Percentiles rank a stretch among this genome's conserved stretches.
Evolutionary conservation across 176 grass and related monocot genomes (phyloP).

Genomic region (Aegilops sharonensis): DNA sequence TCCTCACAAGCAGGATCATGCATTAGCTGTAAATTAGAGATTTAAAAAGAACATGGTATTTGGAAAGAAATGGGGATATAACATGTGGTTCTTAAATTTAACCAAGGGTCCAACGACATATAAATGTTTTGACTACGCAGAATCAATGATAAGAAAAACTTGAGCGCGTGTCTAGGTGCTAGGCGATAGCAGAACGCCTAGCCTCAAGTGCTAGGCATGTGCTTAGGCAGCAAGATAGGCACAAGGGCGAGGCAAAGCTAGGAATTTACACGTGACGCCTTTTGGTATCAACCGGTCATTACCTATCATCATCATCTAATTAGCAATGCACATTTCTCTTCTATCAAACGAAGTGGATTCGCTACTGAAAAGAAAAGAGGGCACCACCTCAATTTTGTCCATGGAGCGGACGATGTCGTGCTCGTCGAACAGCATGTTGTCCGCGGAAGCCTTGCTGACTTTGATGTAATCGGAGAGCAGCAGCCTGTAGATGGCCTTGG

Average conservation of each 20-base stretch:
- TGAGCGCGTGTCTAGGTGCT: too few species aligned
- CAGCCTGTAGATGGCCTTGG: constrained; percentile 90
- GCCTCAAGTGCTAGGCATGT: too few species aligned
- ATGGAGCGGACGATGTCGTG: constrained; percentile 76
- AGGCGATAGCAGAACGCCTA: too few species aligned
- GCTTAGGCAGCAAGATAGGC: too few species aligned
- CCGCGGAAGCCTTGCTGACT: constrained; percentile 91
- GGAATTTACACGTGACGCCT: too few species aligned
- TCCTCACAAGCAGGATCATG: neutral
- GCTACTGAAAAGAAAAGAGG: too few species aligned
- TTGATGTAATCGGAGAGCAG: constrained; percentile 88
- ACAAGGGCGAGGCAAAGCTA: too few species aligned
- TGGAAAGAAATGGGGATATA: neutral
- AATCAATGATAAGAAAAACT: too few species aligned
- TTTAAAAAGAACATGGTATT: neutral
- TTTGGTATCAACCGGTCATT: too few species aligned
- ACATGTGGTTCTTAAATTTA: neutral
- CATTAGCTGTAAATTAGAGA: neutral
- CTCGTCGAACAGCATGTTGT: constrained; percentile 93
- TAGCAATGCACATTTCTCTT: too few species aligned
- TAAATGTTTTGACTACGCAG: neutral
- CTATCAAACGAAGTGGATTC: too few species aligned
- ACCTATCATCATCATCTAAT: too few species aligned
- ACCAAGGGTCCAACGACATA: neutral
- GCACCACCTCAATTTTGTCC: constrained; percentile 77